Evolutionary conservation across 164 flowering plant genomes (phyloP).

Genomic region (Vitis riparia): DNA sequence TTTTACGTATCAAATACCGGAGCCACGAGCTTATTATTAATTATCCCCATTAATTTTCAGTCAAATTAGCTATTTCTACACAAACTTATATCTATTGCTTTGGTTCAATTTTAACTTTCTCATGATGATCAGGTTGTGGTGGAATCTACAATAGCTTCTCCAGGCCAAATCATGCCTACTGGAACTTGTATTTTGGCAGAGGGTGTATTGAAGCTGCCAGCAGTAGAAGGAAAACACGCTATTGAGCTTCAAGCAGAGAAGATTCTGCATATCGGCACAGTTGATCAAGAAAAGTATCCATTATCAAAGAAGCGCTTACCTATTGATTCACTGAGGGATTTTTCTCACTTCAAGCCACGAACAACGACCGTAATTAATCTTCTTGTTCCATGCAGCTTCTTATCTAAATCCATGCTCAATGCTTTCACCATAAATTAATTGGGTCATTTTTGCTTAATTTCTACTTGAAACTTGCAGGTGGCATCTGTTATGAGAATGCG

Average conservation of each 20-base stretch:
- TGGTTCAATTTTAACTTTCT: not conserved
- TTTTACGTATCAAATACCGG: no score
- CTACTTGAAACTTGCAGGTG: conserved; percentile 39
- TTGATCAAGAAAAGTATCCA: conserved; percentile 61
- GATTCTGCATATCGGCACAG: conserved; percentile 70
- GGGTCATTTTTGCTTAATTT: no score
- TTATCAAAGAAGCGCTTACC: conserved; percentile 66
- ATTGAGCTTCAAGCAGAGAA: conserved; percentile 73
- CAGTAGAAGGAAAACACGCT: conserved; percentile 40
- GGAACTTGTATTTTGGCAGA: conserved; percentile 87
- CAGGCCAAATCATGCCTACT: conserved; percentile 39
- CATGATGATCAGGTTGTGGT: conserved; percentile 54
- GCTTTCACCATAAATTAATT: not conserved
- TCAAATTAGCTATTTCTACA: no score
- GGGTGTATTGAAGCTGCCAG: conserved; percentile 55
- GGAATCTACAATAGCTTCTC: conserved; percentile 50
- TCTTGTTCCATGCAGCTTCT: no score
- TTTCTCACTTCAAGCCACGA: conserved; percentile 71
- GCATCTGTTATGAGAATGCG: conserved; percentile 77
- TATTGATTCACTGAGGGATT: conserved; percentile 50
- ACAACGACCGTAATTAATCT: conserved; percentile 74
- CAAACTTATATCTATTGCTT: no score
- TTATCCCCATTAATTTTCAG: no score
- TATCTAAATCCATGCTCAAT: not conserved
- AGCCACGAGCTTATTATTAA: no score